Conservation (phyloP, 768 basidiomycete genomes). For the Lactifluus subvellereus region DNA sequence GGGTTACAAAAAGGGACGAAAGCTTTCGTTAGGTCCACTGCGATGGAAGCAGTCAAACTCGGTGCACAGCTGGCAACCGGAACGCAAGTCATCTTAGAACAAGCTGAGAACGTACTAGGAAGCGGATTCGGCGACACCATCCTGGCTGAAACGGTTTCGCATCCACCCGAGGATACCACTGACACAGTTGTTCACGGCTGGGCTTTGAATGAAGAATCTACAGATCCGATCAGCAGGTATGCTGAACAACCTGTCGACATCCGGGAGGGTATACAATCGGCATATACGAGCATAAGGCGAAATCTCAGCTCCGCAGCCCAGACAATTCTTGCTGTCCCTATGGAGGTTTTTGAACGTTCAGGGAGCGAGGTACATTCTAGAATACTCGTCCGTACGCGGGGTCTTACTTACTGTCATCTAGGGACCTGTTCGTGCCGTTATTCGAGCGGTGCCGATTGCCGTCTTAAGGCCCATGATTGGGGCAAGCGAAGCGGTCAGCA, state of each 20-base stretch:
- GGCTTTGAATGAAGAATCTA: slow-evolving; percentile 41
- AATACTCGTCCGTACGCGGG: not conserved
- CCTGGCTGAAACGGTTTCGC: slow-evolving; percentile 58
- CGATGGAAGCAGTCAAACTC: slow-evolving; percentile 91
- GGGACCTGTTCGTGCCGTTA: slow-evolving; percentile 91
- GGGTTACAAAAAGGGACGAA: slow-evolving; percentile 93
- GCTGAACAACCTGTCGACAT: slow-evolving; percentile 85
- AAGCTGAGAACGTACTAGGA: slow-evolving; percentile 86
- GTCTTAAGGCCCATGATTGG: slow-evolving; percentile 98
- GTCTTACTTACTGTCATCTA: slow-evolving; percentile 31
- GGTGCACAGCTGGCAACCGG: slow-evolving; percentile 93
- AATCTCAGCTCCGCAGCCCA: slow-evolving; percentile 94
- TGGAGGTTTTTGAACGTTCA: slow-evolving; percentile 97
- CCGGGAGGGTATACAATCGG: slow-evolving; percentile 81
- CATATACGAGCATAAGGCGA: slow-evolving; percentile 81
- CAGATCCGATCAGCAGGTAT: slow-evolving; percentile 76
- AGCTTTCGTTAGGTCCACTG: slow-evolving; percentile 90
- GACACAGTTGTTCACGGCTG: slow-evolving; percentile 30
- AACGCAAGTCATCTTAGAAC: slow-evolving; percentile 95
- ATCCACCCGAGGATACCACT: slow-evolving; percentile 27
- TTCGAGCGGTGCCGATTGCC: slow-evolving; percentile 95
- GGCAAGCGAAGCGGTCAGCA: slow-evolving; percentile 92
- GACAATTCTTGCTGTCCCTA: slow-evolving; percentile 96
- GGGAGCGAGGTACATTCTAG: slow-evolving; percentile 69
- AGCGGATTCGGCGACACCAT: slow-evolving; percentile 64